phyloP scores from a whole-genome alignment of 192 early-diverging fungal species.

The Linnemannia exigua region DNA sequence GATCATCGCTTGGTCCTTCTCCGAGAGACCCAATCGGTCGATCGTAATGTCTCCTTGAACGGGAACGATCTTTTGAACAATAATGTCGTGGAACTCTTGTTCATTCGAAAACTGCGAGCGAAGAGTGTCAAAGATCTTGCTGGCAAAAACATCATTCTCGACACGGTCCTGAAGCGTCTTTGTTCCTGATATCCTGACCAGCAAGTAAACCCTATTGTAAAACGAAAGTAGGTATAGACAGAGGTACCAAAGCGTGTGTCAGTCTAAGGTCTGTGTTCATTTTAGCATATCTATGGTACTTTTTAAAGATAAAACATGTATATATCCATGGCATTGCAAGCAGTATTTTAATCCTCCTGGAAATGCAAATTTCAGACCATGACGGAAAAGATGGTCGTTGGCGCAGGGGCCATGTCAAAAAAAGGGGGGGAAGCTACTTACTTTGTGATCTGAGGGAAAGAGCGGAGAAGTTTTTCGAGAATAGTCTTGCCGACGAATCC shows the following conservation, averaged over 20 bases:
- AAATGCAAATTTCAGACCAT: background rate
- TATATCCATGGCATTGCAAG: too few species aligned
- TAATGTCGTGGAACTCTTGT: slow-evolving; percentile 49
- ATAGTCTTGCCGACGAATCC: slow-evolving; percentile 69
- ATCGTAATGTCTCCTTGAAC: slow-evolving; percentile 58
- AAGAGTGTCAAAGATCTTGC: slow-evolving; percentile 59
- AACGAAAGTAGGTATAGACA: background rate
- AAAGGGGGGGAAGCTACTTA: slow-evolving; percentile 28
- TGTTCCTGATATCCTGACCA: slow-evolving; percentile 44
- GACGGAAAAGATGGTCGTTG: background rate
- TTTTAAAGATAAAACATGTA: too few species aligned
- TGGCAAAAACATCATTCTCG: slow-evolving; percentile 40
- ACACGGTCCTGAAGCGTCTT: slow-evolving; percentile 49
- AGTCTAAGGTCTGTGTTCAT: too few species aligned
- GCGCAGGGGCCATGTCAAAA: background rate
- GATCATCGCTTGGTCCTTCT: slow-evolving; percentile 51
- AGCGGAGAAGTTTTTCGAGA: slow-evolving; percentile 61
- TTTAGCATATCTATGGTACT: too few species aligned
- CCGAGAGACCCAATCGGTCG: slow-evolving; percentile 55
- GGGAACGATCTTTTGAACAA: slow-evolving; percentile 59
- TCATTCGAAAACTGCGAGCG: slow-evolving; percentile 38
- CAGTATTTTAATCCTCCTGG: background rate
- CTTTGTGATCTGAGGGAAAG: slow-evolving; percentile 56
- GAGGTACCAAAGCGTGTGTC: background rate
- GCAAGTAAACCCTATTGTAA: slow-evolving; percentile 31